Conservation (phyloP, 2,329 filamentous ascomycete species). For the Xylaria digitata region DNA sequence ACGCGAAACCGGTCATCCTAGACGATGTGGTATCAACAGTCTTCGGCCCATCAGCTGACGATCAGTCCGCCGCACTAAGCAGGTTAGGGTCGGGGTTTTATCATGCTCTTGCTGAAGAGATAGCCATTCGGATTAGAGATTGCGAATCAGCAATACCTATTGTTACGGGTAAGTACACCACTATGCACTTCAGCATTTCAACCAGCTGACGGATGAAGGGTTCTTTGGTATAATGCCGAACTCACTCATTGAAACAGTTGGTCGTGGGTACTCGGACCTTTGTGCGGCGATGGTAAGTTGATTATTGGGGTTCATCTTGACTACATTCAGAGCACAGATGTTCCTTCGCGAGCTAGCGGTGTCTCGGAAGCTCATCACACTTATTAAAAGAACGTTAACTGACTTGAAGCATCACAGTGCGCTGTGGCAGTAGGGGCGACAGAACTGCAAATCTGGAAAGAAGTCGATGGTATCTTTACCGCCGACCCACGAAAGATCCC, state of each 20-base stretch:
- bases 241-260: slow-evolving; percentile 72
- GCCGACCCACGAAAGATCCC: slow-evolving; percentile 84
- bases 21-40: slow-evolving; percentile 46
- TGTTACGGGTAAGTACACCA: slow-evolving; percentile 43
- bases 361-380: not conserved
- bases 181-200: not conserved
- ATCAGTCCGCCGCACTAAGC: slow-evolving; percentile 44
- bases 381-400: not conserved
- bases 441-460: slow-evolving; percentile 79
- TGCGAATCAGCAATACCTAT: slow-evolving; percentile 45
- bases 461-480: slow-evolving; percentile 79
- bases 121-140: slow-evolving; percentile 42
- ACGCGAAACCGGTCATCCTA: slow-evolving; percentile 44
- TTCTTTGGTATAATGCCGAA: slow-evolving; percentile 76
- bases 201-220: slow-evolving; percentile 56
- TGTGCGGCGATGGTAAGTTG: slow-evolving; percentile 67
- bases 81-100: slow-evolving; percentile 46
- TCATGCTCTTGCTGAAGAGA: slow-evolving; percentile 44
- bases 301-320: not conserved
- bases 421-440: slow-evolving; percentile 72
- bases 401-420: slow-evolving; percentile 49
- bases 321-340: no score
- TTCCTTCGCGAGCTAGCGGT: not conserved
- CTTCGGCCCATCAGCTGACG: slow-evolving; percentile 44
- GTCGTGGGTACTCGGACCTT: slow-evolving; percentile 77